Evolutionary conservation across 1,284 basidiomycete genomes (phyloP).

Genomic region (Coniferiporia weirii): DNA sequence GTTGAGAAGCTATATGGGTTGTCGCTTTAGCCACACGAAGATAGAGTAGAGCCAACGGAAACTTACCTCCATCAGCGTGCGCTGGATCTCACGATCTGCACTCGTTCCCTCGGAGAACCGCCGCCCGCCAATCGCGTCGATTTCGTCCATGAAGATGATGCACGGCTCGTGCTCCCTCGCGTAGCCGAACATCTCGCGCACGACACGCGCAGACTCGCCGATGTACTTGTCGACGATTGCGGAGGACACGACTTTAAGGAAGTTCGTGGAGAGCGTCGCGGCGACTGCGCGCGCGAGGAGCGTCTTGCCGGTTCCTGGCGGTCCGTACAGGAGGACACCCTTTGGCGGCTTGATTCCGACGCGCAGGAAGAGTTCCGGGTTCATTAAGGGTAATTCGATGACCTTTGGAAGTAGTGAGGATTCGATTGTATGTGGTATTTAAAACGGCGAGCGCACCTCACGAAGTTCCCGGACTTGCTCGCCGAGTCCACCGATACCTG

Average conservation of each 20-base stretch:
- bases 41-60: constrained; percentile 3
- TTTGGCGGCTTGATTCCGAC: constrained; percentile 97
- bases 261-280: constrained; percentile 93
- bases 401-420: constrained; percentile 46
- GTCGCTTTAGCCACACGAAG: too few species aligned
- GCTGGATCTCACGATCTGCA: constrained; percentile 97
- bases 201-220: constrained; percentile 91
- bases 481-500: constrained; percentile 92
- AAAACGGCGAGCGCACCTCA: constrained; percentile 53
- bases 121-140: constrained; percentile 94
- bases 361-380: constrained; percentile 91
- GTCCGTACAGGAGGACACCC: constrained; percentile 90
- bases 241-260: constrained; percentile 98
- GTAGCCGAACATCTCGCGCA: constrained; percentile 98
- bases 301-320: constrained; percentile 95
- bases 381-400: constrained; percentile 93
- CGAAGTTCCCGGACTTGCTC: constrained; percentile 97
- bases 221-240: constrained; percentile 99
- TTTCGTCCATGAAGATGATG: constrained; percentile 99
- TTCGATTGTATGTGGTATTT: background rate
- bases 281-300: constrained; percentile 94
- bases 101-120: constrained; percentile 98
- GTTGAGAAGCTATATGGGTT: constrained; percentile 76
- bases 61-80: constrained; percentile 94
- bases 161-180: constrained; percentile 97